Evolutionary conservation across 208 protist genomes (phyloP), one percentile per base, ranked within the genome.

Genomic region (Trypanosoma cruzi): DNA sequence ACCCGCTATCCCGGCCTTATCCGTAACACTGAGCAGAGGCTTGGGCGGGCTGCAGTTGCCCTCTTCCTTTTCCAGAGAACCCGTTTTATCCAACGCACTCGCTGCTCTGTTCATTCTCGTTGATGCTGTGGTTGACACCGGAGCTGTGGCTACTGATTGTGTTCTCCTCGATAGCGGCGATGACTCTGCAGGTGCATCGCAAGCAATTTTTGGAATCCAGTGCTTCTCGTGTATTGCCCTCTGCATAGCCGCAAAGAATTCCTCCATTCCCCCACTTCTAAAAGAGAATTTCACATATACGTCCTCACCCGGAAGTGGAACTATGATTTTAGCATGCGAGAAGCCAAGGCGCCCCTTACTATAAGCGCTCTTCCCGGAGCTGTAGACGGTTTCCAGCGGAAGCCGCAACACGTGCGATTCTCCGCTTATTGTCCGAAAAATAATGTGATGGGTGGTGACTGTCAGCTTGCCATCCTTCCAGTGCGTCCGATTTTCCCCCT

Each of bases 1-100:
- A 52, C 86, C 89, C 4, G 86, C 84, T 42, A 95, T 92, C 31
- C 89, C 89, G 0, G 92, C 77, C 34, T 84, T 80, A 26, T 81
- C 76, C 1, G 89, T 82, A 24, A 75, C 71, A 32, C 62, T 48
- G 50, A 75, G 65, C 14, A 75, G 13, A 29, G 59, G 16, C 29
- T 7, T 11, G 13, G 66, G 8, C 16, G 24, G 37, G 1, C 0
- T 13, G 7, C 4, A n/a, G 28, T 26, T 59, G 11, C 26, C 24
- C 42, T 40, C 56, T 42, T 42, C 44, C n/a, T 26, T 32, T 4
- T 65, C 48, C 29, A 18, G 13, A 65, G 18, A 48, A 61, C 37
- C 37, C 54, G 8, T 22, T 59, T 4, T 13, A n/a, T 10, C 4
- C 34, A 22, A 42, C 40, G 13, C 11, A 44, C 40, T 16, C 3